Evolutionary conservation across 768 basidiomycete genomes (phyloP).

Genomic region (Lactarius sanguifluus): DNA sequence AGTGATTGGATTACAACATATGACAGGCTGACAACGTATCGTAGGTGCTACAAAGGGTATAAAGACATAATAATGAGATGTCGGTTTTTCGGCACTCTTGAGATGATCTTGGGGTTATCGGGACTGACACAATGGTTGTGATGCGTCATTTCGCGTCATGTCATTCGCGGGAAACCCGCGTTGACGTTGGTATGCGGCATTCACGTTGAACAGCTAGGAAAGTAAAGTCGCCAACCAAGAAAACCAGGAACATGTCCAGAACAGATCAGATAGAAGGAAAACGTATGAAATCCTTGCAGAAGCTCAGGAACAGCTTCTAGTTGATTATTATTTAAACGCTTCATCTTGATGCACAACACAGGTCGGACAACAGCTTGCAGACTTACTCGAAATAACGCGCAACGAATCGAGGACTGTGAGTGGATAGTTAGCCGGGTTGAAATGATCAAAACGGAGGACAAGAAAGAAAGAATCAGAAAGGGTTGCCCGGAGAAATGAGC

Average conservation of each 20-base stretch:
- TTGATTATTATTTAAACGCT: conserved; percentile 57
- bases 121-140: neutral
- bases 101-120: neutral
- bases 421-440: neutral
- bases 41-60: neutral
- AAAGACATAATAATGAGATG: neutral
- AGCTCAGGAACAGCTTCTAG: conserved; percentile 91
- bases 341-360: conserved; percentile 41
- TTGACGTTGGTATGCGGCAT: neutral
- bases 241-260: neutral
- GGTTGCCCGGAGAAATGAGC: conserved; percentile 85
- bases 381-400: conserved; percentile 1
- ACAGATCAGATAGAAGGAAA: conserved; percentile 31
- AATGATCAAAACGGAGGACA: neutral
- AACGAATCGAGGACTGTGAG: neutral
- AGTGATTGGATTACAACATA: too few species aligned
- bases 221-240: neutral
- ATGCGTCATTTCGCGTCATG: neutral
- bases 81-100: neutral
- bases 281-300: conserved; percentile 57
- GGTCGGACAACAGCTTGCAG: neutral
- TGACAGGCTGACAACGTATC: neutral
- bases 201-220: neutral
- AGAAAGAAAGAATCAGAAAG: conserved; percentile 51
- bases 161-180: neutral